phyloP scores from a whole-genome alignment of 768 basidiomycete species.

The Phylloporus sp. region DNA sequence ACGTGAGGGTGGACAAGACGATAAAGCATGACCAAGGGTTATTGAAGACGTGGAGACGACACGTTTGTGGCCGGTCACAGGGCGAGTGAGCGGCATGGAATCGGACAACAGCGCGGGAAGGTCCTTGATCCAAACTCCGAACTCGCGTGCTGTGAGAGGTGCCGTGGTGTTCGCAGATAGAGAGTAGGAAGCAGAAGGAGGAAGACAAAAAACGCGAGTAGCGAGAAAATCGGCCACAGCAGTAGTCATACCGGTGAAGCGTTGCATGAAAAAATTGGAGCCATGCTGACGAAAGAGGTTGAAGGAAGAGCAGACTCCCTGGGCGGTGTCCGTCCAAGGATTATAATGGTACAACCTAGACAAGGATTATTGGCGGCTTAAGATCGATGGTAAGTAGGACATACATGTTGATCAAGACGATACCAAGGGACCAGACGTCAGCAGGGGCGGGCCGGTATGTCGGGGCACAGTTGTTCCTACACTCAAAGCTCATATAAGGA shows the following conservation, averaged over 20 bases:
- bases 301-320: conserved; percentile 78
- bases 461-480: conserved; percentile 94
- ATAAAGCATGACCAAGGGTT: conserved; percentile 59
- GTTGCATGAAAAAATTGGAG: conserved; percentile 78
- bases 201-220: conserved; percentile 75
- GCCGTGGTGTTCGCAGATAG: conserved; percentile 22
- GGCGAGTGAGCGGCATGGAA: conserved; percentile 27
- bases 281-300: conserved; percentile 73
- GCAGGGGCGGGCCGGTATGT: conserved; percentile 92
- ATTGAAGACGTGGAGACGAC: conserved; percentile 53
- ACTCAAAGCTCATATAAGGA: conserved; percentile 99
- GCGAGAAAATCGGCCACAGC: conserved; percentile 87
- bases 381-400: conserved; percentile 21
- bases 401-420: conserved; percentile 97
- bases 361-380: conserved; percentile 5
- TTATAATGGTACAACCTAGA: conserved; percentile 93
- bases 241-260: conserved; percentile 86
- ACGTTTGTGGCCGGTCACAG: conserved; percentile 44
- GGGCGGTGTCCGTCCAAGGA: conserved; percentile 93
- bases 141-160: conserved; percentile 67
- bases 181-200: conserved; percentile 44
- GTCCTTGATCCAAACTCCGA: conserved; percentile 81
- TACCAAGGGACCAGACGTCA: conserved; percentile 98
- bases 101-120: conserved; percentile 68
- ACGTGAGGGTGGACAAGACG: conserved; percentile 60